Percentiles rank a stretch among this genome's conserved stretches.
Evolutionary conservation across 768 basidiomycete genomes (phyloP).

Genomic region (Cyclocybe aegerita): DNA sequence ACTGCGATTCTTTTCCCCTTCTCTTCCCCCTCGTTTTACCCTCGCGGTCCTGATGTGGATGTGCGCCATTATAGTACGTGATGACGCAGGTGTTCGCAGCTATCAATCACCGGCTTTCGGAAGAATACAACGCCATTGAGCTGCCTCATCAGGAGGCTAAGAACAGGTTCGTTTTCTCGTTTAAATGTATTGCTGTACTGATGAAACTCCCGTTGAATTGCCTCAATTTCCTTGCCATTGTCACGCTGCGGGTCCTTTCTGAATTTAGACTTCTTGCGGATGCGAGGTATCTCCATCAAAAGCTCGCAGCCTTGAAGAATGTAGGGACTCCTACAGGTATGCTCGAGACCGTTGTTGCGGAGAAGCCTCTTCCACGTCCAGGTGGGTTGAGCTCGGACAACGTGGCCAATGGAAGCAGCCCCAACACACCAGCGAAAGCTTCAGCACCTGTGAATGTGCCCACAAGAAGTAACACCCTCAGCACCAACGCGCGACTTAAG

Average conservation of each 20-base stretch:
- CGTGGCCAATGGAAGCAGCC: constrained; percentile 10
- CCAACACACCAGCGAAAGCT: constrained; percentile 11
- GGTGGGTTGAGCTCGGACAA: constrained; percentile 16
- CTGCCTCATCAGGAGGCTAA: constrained; percentile 84
- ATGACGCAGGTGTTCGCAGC: constrained; percentile 95
- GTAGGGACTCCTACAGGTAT: constrained; percentile 70
- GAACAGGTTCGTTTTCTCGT: constrained; percentile 56
- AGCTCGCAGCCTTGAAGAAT: constrained; percentile 73
- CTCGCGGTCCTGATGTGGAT: neutral
- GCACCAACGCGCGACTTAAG: constrained; percentile 48
- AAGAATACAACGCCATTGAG: constrained; percentile 83
- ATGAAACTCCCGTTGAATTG: neutral
- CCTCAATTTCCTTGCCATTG: neutral
- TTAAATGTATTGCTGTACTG: neutral
- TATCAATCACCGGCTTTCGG: constrained; percentile 86
- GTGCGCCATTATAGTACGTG: constrained; percentile 58
- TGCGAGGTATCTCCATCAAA: constrained; percentile 72
- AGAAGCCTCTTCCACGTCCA: constrained; percentile 60
- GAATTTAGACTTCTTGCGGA: constrained; percentile 72
- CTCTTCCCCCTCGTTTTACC: neutral
- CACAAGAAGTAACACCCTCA: constrained; percentile 36
- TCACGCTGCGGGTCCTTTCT: constrained; percentile 1
- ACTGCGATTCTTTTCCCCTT: constrained; percentile 9
- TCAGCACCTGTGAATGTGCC: constrained; percentile 21
- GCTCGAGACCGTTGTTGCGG: constrained; percentile 83